Evolutionary conservation across 495 filamentous ascomycete genomes (phyloP).

Genomic region (Cercophora scortea): DNA sequence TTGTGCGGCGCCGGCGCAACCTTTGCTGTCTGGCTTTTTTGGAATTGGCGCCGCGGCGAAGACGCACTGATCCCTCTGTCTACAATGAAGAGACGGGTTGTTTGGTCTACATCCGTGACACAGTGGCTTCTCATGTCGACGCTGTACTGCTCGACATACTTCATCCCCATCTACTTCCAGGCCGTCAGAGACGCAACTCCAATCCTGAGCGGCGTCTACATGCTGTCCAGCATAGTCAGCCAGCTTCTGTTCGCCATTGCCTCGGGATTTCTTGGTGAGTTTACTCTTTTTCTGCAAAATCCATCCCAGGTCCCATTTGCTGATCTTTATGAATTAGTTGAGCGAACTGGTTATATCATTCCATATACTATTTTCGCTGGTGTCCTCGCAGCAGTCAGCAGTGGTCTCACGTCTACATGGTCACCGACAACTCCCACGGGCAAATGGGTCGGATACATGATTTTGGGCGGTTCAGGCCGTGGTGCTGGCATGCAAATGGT

Average conservation of each 20-base stretch:
- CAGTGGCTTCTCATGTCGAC: slow-evolving; percentile 45
- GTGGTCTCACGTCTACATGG: slow-evolving; percentile 55
- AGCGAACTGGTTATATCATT: slow-evolving; percentile 48
- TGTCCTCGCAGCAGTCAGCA: slow-evolving; percentile 46
- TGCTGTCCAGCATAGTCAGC: slow-evolving; percentile 37
- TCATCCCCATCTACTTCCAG: slow-evolving; percentile 66
- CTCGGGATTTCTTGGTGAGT: slow-evolving; percentile 37
- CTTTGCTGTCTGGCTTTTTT: slow-evolving; percentile 46
- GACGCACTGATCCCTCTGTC: slow-evolving; percentile 60
- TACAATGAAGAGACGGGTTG: slow-evolving; percentile 55
- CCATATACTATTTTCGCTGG: slow-evolving; percentile 46
- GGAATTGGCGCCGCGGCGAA: slow-evolving; percentile 54
- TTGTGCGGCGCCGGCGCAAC: slow-evolving; percentile 56
- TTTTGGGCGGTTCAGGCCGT: slow-evolving; percentile 57
- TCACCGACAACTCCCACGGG: slow-evolving; percentile 28
- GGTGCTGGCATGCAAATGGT: slow-evolving; percentile 53
- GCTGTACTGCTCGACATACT: slow-evolving; percentile 55
- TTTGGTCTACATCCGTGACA: slow-evolving; percentile 43
- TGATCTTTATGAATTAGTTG: neutral
- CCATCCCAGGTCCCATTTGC: too few relatives aligned
- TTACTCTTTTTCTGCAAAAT: neutral
- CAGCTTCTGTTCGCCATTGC: slow-evolving; percentile 41
- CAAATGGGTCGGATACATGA: slow-evolving; percentile 57
- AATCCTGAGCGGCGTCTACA: slow-evolving; percentile 43
- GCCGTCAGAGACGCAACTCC: slow-evolving; percentile 46